These are phyloP conservation scores for Boletus sp. DNA, from an alignment of 1,284 basidiomycete species.

Conservation along the genomic window DNA sequence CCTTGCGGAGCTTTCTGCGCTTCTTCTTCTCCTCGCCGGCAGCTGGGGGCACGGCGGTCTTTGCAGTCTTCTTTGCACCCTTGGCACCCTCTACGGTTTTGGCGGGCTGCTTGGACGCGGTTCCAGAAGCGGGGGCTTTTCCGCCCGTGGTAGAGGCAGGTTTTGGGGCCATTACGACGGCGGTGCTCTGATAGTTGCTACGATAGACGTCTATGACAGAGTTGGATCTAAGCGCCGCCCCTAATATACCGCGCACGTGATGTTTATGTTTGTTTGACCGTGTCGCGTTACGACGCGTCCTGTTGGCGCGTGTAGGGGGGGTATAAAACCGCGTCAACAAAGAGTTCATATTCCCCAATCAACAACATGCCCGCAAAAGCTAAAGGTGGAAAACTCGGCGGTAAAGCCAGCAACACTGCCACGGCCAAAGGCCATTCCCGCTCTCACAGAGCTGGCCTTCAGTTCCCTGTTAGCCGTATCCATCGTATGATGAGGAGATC, in stretches of 20 bases:
- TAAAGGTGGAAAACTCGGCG: slow-evolving; percentile 45
- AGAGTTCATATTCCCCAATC: not conserved
- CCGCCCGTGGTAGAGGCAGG: slow-evolving; percentile 74
- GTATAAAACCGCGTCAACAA: slow-evolving; percentile 38
- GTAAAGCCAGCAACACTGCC: slow-evolving; percentile 43
- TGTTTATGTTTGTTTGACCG: slow-evolving; percentile 41
- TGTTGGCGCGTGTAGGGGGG: slow-evolving; percentile 29
- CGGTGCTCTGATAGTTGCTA: slow-evolving; percentile 10
- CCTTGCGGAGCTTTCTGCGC: slow-evolving; percentile 78
- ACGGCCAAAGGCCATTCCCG: slow-evolving; percentile 63
- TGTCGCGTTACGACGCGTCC: slow-evolving; percentile 40
- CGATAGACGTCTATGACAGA: slow-evolving; percentile 25
- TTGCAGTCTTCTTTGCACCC: slow-evolving; percentile 83
- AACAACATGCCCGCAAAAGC: slow-evolving; percentile 33
- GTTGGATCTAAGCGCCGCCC: slow-evolving; percentile 15
- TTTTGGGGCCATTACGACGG: slow-evolving; percentile 64
- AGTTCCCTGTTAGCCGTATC: slow-evolving; percentile 80
- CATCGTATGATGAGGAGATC: slow-evolving; percentile 72
- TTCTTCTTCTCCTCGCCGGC: slow-evolving; percentile 85
- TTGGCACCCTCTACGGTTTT: slow-evolving; percentile 71
- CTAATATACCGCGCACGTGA: slow-evolving; percentile 44
- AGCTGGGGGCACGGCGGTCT: slow-evolving; percentile 56
- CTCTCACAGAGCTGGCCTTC: slow-evolving; percentile 81
- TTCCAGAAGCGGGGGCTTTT: slow-evolving; percentile 78
- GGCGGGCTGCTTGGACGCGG: slow-evolving; percentile 72